Conservation (phyloP, 495 filamentous ascomycete genomes). For the Penicillium desertorum region DNA sequence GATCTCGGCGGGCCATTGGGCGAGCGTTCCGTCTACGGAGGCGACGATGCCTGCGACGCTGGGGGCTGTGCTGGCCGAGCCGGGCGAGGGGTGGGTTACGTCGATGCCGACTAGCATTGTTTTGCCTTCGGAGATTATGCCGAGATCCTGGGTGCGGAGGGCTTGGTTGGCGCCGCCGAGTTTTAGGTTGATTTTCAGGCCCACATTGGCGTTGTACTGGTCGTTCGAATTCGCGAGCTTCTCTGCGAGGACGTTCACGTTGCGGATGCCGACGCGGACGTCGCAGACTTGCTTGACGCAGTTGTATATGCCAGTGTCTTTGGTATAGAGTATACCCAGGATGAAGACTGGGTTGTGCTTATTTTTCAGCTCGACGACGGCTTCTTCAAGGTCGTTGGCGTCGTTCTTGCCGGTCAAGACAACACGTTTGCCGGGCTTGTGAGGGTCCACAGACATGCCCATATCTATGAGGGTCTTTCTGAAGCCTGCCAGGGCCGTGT, state of each 20-base stretch:
- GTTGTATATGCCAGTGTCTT: conserved; percentile 58
- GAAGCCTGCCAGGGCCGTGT: conserved; percentile 17
- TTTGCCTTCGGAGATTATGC: conserved; percentile 58
- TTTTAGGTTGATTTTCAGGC: conserved; percentile 84
- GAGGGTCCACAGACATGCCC: conserved; percentile 26
- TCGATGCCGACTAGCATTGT: conserved; percentile 89
- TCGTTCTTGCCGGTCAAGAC: conserved; percentile 14
- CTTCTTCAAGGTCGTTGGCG: conserved; percentile 24
- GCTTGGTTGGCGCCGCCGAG: conserved; percentile 75
- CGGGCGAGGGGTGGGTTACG: conserved; percentile 84
- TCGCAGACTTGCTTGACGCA: conserved; percentile 68
- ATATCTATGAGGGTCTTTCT: conserved; percentile 26
- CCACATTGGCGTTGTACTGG: conserved; percentile 72
- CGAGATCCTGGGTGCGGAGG: conserved; percentile 49
- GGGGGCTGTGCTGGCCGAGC: conserved; percentile 56
- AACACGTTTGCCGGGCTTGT: conserved; percentile 21
- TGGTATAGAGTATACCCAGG: conserved; percentile 59
- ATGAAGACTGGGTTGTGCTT: conserved; percentile 50
- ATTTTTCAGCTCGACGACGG: conserved; percentile 32
- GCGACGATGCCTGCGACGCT: conserved; percentile 57
- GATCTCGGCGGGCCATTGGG: conserved; percentile 35
- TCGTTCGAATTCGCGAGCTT: conserved; percentile 48
- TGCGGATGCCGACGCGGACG: conserved; percentile 60
- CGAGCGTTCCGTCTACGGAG: conserved; percentile 24
- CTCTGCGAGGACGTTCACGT: conserved; percentile 56